Base-by-base conservation (phyloP, 1,139 yeast genomes). In the Lodderomyces margitis region DNA sequence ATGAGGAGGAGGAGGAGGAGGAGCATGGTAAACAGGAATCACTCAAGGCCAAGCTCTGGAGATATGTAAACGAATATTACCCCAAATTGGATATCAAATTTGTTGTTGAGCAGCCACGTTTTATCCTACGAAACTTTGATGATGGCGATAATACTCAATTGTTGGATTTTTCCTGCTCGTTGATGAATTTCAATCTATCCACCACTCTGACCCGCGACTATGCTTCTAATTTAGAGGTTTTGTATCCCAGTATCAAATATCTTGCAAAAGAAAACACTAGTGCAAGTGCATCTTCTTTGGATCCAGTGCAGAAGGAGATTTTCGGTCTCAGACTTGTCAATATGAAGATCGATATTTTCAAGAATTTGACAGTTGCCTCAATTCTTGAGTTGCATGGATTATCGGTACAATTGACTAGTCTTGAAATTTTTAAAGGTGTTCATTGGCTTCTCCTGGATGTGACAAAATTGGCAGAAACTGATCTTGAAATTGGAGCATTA, bases 61-160 rank as follows among this genome's bases (percentile, higher is more conserved):
- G 43, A 35, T 47, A 48, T 31, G 21, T 76, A 4, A 64, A 71
- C 42, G 76, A 74, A 25, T 62, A 61, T 44, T 75, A 74, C 43
- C 80, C 80, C 2, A 54, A 56, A 9, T 51, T 71, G 10, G 74
- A 69, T 46, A 53, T 72, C 21, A 70, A 70, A 44, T 52, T 68
- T 27, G 68, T 71, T 4, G 59, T 72, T 37, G 75, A 68, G 44
- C 77, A 71, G 47, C 79, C 80, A 8, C 54, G 75, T 21, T 41
- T 64, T 3, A 60, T 75, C 7, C 49, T 74, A 1, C 52, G 75
- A 21, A 64, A 64, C 38, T 52, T 55, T 14, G 57, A 58, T 15
- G 37, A 38, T 14, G 49, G 49, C 2, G 50, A 60, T 4, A 51
- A 59, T 15, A 52, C 57, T 0, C 67, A 62, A 44, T 47, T 70